Evolutionary conservation across 2,329 filamentous ascomycete genomes (phyloP), one percentile per base, ranked within the genome.

Genomic region (Colletotrichum abscissum): DNA sequence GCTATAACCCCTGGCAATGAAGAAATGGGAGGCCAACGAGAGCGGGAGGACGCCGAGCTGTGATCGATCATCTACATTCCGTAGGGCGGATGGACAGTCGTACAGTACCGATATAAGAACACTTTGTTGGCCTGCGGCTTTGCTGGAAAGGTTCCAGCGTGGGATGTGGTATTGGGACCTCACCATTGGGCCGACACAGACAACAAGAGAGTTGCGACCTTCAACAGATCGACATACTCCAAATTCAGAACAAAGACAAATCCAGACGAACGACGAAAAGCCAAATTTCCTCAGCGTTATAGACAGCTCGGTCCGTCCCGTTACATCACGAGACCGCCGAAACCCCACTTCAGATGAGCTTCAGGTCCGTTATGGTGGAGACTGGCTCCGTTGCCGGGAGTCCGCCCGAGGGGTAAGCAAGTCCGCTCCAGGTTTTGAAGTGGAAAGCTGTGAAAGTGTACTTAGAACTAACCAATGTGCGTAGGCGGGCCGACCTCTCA

Each of bases 401-500:
- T 12, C 62, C 35, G 38, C 26, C 54, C 49, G 8, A 68, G 24
- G 46, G 46, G 72, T 68, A 63, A 72, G 72, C 33, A 22, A 14
- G n/a, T 54, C 63, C 22, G 52, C 16, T 16, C 14, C 35, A 33
- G 35, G 16, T 35, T 26, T 11, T 58, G n/a, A 24, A 33, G 9
- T 42, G 19, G 9, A 30, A 49, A 7, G 16, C 6, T 42, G 16
- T 3, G 6, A 42, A 16, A 42, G 38, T 6, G 16, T 42, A 42
- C 19, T 2, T 4, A 38, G 14, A 59, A 56, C 73, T 70, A 26
- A 74, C 22, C 30, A 14, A n/a, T 12, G 5, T 26, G 28, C n/a
- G 22, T 26, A 69, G 69, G 28, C 58, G 38, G 14, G 1, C 38
- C 19, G 78, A 78, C 46, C 69, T 38, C 30, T 78, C 77, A 16